These are phyloP conservation scores for Zymoseptoria ardabiliae DNA, from an alignment of 2,329 filamentous ascomycete genomes.

Conservation along the genomic window DNA sequence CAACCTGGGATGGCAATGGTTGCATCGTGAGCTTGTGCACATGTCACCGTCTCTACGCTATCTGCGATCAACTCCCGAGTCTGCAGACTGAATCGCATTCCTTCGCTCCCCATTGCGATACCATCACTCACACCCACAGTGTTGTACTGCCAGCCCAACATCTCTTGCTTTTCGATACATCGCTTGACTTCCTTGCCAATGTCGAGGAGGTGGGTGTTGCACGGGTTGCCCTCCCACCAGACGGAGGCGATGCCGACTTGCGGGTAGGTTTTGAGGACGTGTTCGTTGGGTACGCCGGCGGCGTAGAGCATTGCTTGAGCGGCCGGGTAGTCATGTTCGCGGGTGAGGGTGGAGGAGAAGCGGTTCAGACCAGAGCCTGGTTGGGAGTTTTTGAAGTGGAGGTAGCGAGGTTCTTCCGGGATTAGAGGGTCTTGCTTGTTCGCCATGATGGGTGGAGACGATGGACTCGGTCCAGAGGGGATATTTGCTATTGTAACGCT, in stretches of 20 bases:
- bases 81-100: conserved; percentile 90
- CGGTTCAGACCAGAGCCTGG: conserved; percentile 63
- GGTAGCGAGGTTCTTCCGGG: conserved; percentile 44
- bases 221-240: conserved; percentile 95
- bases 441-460: conserved; percentile 48
- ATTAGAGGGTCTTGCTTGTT: conserved; percentile 23
- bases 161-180: conserved; percentile 69
- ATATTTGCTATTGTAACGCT: conserved; percentile 32
- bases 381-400: conserved; percentile 51
- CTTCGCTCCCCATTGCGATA: conserved; percentile 92
- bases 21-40: conserved; percentile 85
- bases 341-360: conserved; percentile 76
- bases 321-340: conserved; percentile 81
- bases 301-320: conserved; percentile 96
- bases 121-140: conserved; percentile 80
- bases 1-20: conserved; percentile 90
- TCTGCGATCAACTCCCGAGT: conserved; percentile 89
- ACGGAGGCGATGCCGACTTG: conserved; percentile 88
- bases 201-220: conserved; percentile 73
- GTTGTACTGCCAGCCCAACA: conserved; percentile 94
- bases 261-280: conserved; percentile 82
- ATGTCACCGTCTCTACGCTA: conserved; percentile 87
- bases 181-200: conserved; percentile 83
- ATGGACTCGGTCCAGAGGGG: conserved; percentile 85
- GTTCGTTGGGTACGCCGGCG: conserved; percentile 73